Evolutionary conservation across 768 basidiomycete genomes (phyloP).

Genomic region (Mycena olivaceomarginata): DNA sequence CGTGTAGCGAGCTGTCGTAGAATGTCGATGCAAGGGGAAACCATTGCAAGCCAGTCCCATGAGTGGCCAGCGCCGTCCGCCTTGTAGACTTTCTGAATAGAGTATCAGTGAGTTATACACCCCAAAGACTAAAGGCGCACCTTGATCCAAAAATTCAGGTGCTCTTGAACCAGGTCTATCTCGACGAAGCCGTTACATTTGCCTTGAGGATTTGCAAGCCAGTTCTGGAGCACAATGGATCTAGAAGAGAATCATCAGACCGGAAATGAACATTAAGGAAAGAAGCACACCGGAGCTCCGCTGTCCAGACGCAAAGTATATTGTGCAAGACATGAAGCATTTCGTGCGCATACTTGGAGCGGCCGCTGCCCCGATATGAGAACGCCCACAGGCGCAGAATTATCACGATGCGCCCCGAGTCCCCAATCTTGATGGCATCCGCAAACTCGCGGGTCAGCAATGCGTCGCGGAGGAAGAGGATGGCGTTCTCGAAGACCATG

Average conservation of each 20-base stretch:
- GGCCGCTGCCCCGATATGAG: constrained; percentile 49
- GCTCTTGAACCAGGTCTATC: constrained; percentile 58
- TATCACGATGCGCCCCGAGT: constrained; percentile 51
- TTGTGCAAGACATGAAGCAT: constrained; percentile 54
- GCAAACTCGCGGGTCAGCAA: constrained; percentile 50
- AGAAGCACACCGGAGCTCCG: constrained; percentile 43
- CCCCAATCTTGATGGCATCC: constrained; percentile 53
- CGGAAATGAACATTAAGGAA: background rate
- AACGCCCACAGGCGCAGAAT: constrained; percentile 48
- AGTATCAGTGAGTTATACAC: too few relatives aligned
- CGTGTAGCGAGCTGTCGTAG: constrained; percentile 47
- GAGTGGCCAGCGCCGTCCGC: constrained; percentile 17
- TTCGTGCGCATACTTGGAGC: constrained; percentile 55
- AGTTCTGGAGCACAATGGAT: constrained; percentile 53
- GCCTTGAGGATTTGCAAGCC: constrained; percentile 55
- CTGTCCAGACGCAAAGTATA: constrained; percentile 50
- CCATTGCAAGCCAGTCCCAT: constrained; percentile 42
- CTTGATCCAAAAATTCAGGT: constrained; percentile 35
- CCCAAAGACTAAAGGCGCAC: constrained; percentile 41
- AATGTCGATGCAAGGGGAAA: constrained; percentile 46
- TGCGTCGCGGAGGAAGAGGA: constrained; percentile 53
- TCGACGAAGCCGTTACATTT: constrained; percentile 47
- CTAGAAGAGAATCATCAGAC: constrained; percentile 31
- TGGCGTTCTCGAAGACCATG: constrained; percentile 8
- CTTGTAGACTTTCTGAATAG: constrained; percentile 25